Evolutionary conservation across 108 stramenopile species (phyloP).

Genomic region (Cyclotella sp.): DNA sequence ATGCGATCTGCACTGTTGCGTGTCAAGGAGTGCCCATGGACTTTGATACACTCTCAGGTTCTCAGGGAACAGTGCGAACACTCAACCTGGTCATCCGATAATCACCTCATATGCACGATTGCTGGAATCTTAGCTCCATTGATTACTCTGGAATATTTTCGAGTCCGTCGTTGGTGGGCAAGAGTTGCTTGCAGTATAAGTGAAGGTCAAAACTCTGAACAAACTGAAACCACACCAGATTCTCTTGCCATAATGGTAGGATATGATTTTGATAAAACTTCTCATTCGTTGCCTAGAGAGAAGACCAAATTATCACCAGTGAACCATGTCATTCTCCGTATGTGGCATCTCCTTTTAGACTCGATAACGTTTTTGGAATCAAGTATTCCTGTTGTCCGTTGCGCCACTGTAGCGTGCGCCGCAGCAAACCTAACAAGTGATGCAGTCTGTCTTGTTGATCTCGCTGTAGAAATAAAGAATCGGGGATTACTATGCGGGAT

Average conservation of each 20-base stretch:
- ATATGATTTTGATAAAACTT: conserved; percentile 8
- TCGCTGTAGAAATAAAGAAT: conserved; percentile 42
- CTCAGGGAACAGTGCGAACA: neutral
- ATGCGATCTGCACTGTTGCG: conserved; percentile 11
- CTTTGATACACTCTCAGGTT: neutral
- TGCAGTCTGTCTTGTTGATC: conserved; percentile 30
- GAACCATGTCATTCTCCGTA: conserved; percentile 14
- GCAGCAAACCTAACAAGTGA: conserved; percentile 30
- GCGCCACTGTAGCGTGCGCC: conserved; percentile 38
- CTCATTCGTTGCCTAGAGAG: neutral
- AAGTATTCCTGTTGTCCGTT: conserved; percentile 42
- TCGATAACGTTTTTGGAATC: conserved; percentile 42
- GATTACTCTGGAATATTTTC: conserved; percentile 32
- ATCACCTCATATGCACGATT: neutral
- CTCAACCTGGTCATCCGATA: neutral
- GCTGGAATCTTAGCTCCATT: conserved; percentile 26
- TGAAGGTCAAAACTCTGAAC: neutral
- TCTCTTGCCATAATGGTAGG: conserved; percentile 24
- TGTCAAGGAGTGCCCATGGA: neutral
- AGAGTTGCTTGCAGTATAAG: neutral
- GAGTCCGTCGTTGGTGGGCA: conserved; percentile 30
- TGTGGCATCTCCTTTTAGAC: conserved; percentile 37
- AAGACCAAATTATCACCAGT: neutral
- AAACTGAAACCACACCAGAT: conserved; percentile 6
- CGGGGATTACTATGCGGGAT: conserved; percentile 36